Evolutionary conservation across 108 stramenopile genomes (phyloP).

Genomic region (Skeletonema grethae): DNA sequence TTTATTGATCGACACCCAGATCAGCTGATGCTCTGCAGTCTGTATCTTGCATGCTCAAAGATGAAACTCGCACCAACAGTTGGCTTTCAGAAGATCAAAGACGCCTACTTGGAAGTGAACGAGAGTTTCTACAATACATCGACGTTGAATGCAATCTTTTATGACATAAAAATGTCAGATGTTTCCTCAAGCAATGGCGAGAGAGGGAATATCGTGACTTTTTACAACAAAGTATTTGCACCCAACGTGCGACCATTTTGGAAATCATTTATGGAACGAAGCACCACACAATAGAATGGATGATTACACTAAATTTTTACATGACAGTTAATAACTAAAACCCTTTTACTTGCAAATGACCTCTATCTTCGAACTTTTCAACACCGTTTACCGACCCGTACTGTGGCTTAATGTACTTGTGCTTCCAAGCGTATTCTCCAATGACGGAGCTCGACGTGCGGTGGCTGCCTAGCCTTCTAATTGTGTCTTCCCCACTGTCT

Average conservation of each 20-base stretch:
- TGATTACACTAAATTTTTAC: not conserved
- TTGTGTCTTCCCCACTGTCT: constrained; percentile 36
- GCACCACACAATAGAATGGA: not conserved
- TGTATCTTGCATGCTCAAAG: constrained; percentile 9
- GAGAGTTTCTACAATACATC: not conserved
- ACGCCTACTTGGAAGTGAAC: constrained; percentile 10
- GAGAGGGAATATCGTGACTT: constrained; percentile 2
- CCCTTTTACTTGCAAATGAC: constrained; percentile 28
- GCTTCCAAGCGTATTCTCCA: constrained; percentile 50
- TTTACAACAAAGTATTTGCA: constrained; percentile 6
- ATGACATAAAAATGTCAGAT: not conserved
- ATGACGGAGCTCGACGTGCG: constrained; percentile 38
- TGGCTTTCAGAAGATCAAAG: constrained; percentile 9
- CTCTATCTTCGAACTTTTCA: constrained; percentile 36
- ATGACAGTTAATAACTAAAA: constrained; percentile 10
- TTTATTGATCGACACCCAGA: constrained; percentile 16
- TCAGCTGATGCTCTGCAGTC: constrained; percentile 14
- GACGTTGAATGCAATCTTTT: constrained; percentile 5
- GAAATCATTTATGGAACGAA: not conserved
- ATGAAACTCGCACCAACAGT: constrained; percentile 9
- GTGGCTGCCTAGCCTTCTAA: constrained; percentile 48
- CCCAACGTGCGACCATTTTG: not conserved
- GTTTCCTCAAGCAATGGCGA: not conserved
- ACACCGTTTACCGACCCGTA: constrained; percentile 33
- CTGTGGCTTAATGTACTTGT: constrained; percentile 45